Percentiles rank a stretch among this genome's conserved stretches.
phyloP scores from a whole-genome alignment of 495 filamentous ascomycete species.

The Neurospora discreta region DNA sequence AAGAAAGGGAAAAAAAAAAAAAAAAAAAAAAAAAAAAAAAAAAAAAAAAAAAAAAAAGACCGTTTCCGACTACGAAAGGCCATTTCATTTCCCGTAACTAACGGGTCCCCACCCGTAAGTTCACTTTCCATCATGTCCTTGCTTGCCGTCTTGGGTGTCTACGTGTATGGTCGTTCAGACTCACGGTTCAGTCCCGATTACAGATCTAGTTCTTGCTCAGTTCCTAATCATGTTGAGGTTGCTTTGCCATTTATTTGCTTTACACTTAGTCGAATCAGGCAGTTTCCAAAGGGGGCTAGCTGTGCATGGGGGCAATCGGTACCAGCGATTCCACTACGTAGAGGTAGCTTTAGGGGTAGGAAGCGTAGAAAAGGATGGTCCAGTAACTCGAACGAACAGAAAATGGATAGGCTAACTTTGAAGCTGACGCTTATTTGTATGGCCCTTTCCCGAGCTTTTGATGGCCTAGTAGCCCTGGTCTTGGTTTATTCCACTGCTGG shows the following conservation, averaged over 20 bases:
- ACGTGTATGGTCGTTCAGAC: not conserved
- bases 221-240: not conserved
- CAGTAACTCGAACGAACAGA: not conserved
- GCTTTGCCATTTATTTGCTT: not conserved
- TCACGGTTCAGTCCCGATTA: not conserved
- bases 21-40: too few relatives aligned
- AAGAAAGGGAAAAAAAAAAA: too few relatives aligned
- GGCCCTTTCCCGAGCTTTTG: not conserved
- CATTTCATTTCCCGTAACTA: not conserved
- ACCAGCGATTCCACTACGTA: not conserved
- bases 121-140: not conserved
- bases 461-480: too few relatives aligned
- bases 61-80: not conserved
- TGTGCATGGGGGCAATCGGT: not conserved
- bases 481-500: not conserved
- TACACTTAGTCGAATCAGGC: not conserved
- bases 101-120: not conserved
- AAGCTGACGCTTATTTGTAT: not conserved
- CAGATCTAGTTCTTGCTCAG: not conserved
- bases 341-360: not conserved
- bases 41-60: too few relatives aligned
- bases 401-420: too few relatives aligned
- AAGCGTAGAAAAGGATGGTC: not conserved
- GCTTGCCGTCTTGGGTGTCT: not conserved
- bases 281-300: not conserved